Evolutionary conservation across 352 stramenopile genomes (phyloP).

Genomic region (Phytophthora pinifolia): DNA sequence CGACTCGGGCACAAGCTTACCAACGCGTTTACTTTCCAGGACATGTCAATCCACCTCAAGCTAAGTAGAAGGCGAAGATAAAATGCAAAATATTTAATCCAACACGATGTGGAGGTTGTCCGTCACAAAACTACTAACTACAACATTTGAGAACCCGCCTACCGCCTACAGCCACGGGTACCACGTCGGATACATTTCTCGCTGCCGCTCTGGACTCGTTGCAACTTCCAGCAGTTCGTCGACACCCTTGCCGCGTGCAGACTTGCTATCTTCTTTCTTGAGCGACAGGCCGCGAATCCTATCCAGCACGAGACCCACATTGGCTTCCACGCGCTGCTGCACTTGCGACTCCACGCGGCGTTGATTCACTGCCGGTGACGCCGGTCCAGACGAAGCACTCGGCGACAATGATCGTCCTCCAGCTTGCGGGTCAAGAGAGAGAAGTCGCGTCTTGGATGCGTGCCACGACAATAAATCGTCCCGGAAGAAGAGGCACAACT

Average conservation of each 20-base stretch:
- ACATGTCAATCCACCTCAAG: conserved; percentile 1
- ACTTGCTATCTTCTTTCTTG: conserved; percentile 65
- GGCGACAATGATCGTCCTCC: conserved; percentile 25
- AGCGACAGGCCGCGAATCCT: conserved; percentile 76
- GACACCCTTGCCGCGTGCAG: conserved; percentile 70
- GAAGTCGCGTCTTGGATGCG: conserved; percentile 79
- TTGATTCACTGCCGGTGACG: conserved; percentile 38
- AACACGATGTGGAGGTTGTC: conserved; percentile 17
- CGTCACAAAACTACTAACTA: conserved; percentile 12
- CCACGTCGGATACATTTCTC: conserved; percentile 89
- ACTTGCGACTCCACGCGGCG: conserved; percentile 77
- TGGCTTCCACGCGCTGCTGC: conserved; percentile 83
- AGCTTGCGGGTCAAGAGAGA: conserved; percentile 27
- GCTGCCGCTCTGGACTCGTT: conserved; percentile 76
- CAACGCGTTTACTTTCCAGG: conserved; percentile 18
- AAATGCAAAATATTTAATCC: conserved; percentile 32
- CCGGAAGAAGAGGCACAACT: conserved; percentile 88
- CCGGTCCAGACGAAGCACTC: conserved; percentile 18
- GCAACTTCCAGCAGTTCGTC: conserved; percentile 82
- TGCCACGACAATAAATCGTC: conserved; percentile 89
- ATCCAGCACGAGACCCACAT: conserved; percentile 83
- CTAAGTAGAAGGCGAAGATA: conserved; percentile 2
- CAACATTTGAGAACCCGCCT: conserved; percentile 18
- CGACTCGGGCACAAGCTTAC: conserved; percentile 20
- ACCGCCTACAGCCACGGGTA: conserved; percentile 76